These are phyloP conservation scores for Phanerodontia chrysosporium DNA, from an alignment of 768 basidiomycete species.

Conservation along the genomic window DNA sequence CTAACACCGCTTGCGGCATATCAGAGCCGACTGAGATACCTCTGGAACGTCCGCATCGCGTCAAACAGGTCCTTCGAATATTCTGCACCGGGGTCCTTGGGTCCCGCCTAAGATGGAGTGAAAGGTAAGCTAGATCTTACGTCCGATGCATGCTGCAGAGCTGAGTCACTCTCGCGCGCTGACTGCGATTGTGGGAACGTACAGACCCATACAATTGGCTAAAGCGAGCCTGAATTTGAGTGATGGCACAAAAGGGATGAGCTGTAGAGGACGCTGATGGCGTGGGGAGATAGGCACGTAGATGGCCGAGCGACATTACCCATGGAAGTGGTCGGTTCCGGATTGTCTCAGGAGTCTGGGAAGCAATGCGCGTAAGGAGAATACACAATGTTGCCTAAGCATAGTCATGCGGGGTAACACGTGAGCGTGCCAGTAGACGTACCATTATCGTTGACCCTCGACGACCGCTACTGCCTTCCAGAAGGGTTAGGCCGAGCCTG, in stretches of 20 bases:
- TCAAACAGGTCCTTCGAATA: too few species aligned
- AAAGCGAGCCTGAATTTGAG: not conserved
- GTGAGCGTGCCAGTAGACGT: not conserved
- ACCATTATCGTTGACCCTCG: not conserved
- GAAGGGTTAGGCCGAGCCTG: not conserved
- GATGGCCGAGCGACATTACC: not conserved
- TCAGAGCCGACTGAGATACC: too few species aligned
- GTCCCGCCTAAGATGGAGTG: too few species aligned
- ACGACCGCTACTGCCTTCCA: not conserved
- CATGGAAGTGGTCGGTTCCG: not conserved
- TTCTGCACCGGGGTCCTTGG: too few species aligned
- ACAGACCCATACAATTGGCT: not conserved
- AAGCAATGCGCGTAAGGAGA: conserved; percentile 9
- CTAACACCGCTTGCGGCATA: conserved; percentile 4
- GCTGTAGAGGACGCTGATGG: not conserved
- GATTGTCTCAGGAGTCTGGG: conserved; percentile 2
- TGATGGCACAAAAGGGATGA: not conserved
- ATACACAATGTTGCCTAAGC: not conserved
- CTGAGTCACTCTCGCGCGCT: not conserved
- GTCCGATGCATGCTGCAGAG: not conserved
- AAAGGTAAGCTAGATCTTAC: not conserved
- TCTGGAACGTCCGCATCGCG: not conserved
- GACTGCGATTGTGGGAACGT: not conserved
- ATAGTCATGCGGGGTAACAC: not conserved
- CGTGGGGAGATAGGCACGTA: not conserved